Evolutionary conservation across 768 basidiomycete genomes (phyloP).

Genomic region (Xerocomellus chrysenteron): DNA sequence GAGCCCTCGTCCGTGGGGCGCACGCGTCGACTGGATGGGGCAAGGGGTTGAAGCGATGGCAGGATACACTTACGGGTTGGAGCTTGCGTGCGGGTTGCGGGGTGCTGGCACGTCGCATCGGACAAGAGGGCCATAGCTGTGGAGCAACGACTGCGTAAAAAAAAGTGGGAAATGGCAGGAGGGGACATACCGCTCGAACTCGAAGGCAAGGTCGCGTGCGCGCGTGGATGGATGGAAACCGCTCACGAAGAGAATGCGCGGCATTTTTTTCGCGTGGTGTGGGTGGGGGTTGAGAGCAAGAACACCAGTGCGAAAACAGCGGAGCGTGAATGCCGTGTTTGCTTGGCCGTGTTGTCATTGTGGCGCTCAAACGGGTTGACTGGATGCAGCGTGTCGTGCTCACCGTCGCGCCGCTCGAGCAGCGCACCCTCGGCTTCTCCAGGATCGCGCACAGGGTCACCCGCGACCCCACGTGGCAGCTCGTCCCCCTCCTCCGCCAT

Average conservation of each 20-base stretch:
- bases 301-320: slow-evolving; percentile 19
- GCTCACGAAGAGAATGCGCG: slow-evolving; percentile 84
- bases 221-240: slow-evolving; percentile 83
- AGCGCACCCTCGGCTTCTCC: slow-evolving; percentile 25
- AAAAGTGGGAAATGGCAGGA: neutral
- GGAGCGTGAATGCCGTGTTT: slow-evolving; percentile 31
- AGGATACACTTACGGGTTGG: slow-evolving; percentile 74
- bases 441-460: slow-evolving; percentile 37
- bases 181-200: slow-evolving; percentile 73
- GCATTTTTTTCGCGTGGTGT: slow-evolving; percentile 41
- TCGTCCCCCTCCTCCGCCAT: slow-evolving; percentile 36
- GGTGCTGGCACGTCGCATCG: slow-evolving; percentile 91
- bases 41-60: slow-evolving; percentile 30
- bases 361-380: slow-evolving; percentile 25
- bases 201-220: slow-evolving; percentile 79
- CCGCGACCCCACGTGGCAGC: slow-evolving; percentile 42
- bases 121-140: slow-evolving; percentile 76
- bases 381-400: slow-evolving; percentile 11
- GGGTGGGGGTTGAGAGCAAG: slow-evolving; percentile 20
- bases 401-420: slow-evolving; percentile 23
- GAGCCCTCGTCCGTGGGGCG: slow-evolving; percentile 31
- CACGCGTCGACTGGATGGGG: slow-evolving; percentile 40
- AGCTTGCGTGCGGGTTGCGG: slow-evolving; percentile 68
- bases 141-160: slow-evolving; percentile 5
- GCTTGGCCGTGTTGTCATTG: slow-evolving; percentile 36